Evolutionary conservation across 768 basidiomycete species (phyloP), one percentile per base, ranked within the genome.

Genomic region (Rhodotorula kratochvilovae): DNA sequence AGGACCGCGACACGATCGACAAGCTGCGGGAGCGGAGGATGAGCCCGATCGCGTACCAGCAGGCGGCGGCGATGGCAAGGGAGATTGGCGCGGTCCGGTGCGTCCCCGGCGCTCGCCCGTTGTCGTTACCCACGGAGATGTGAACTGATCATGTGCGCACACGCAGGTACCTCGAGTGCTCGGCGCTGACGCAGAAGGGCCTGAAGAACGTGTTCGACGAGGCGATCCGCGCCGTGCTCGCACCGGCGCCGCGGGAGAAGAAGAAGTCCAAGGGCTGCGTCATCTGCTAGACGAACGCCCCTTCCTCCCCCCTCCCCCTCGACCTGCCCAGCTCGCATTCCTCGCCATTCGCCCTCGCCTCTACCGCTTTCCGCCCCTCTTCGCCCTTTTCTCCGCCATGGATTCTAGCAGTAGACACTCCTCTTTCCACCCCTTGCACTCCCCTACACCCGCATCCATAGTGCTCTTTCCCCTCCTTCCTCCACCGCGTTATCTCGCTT

Each of bases 131-230:
- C 17, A 64, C 13, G 3, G 33, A 3, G 1, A 11, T 1, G 6
- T 11, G 10, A 10, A 10, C 36, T 46, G 61, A 62, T n/a, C n/a
- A n/a, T n/a, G n/a, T n/a, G n/a, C n/a, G 46, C 3, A 2, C n/a
- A 31, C 25, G 11, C 63, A 78, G 77, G 53, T 96, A 96, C 79
- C 83, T 96, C 68, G 93, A 96, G 81, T 96, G 93, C 81, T 95
- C 92, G 39, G 92, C 94, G 45, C 83, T 95, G 78, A 97, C 95
- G 58, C 96, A 98, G 84, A 96, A 98, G 82, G 95, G 95, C 25
- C 83, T 99, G 79, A 99, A 99, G 87, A 94, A 90, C 68, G 96
- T 99, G 55, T 99, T 99, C 80, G 96, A 98, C 81, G 96, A 98
- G 82, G 96, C 96, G 54, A 98, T 99, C 78, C 87, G 96, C 65